A percentile compares a stretch with the other conserved stretches of the same genome.
Conservation (phyloP, 176 grass and related monocot species). For the Dactylis glomerata region DNA sequence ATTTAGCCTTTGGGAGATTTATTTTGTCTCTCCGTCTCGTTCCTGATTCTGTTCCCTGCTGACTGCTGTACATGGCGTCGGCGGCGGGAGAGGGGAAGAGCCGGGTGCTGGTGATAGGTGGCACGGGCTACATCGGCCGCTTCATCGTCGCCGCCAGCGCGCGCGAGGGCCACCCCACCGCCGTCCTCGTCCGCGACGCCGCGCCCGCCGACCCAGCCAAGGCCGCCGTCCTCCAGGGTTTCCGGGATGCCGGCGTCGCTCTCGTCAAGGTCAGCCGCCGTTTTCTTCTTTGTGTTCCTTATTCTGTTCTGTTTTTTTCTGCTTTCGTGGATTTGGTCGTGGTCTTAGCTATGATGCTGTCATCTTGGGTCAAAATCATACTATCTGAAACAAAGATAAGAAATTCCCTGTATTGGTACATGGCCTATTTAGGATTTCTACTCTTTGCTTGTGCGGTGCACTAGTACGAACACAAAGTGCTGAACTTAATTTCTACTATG, state of each 20-base stretch:
- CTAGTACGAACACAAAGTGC: not conserved
- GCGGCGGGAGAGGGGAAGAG: constrained; percentile 21
- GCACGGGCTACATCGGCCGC: constrained; percentile 57
- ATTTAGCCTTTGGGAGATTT: too few relatives aligned
- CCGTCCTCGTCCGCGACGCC: constrained; percentile 46
- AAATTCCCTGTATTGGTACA: not conserved
- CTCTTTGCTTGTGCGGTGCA: not conserved
- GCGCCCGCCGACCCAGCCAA: constrained; percentile 37
- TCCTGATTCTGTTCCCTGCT: not conserved
- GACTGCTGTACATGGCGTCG: not conserved
- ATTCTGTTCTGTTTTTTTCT: not conserved
- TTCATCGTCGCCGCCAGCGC: constrained; percentile 44
- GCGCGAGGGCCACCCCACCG: constrained; percentile 49
- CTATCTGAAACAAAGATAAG: not conserved
- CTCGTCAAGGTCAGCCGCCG: constrained; percentile 36
- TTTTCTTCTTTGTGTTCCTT: not conserved
- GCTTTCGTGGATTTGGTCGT: not conserved
- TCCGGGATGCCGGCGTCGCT: constrained; percentile 42
- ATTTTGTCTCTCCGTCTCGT: not conserved
- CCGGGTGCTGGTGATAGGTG: constrained; percentile 55
- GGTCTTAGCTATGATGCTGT: not conserved
- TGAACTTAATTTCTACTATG: not conserved
- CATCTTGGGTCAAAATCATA: not conserved
- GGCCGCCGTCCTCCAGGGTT: constrained; percentile 44
- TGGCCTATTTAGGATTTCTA: not conserved